Evolutionary conservation across 306 rosid genomes (phyloP), one percentile per base, ranked within the genome.

Genomic region (Pueraria montana): DNA sequence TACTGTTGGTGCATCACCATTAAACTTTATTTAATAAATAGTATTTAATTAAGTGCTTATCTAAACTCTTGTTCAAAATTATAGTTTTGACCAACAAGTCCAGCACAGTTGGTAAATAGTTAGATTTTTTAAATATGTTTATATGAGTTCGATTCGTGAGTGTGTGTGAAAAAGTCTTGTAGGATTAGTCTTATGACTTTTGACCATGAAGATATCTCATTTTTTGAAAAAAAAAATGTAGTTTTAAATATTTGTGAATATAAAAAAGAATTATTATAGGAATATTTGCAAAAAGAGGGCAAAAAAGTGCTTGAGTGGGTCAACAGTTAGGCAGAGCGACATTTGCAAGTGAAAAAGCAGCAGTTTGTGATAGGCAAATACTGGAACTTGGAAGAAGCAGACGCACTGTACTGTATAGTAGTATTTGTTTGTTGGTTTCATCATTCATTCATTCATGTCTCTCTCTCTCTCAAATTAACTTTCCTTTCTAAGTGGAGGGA

Each of bases 321-420:
- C 81, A 82, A 82, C 4, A 27, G 16, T 40, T 67, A 55, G 53
- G 65, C 77, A 49, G 50, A 23, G n/a, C 9, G 67, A 56, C 0
- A 18, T 32, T 20, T 61, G 67, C 34, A 77, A 45, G 34, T 27
- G 58, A 55, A 63, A 58, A 59, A 17, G 30, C 36, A 76, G 36
- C 49, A 76, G 61, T 85, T 81, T 62, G 74, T 26, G 32, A 61
- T 23, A 52, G 79, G 85, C 56, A 81, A 61, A 76, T 62, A 46
- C 10, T 8, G 12, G 79, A 58, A 55, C 32, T n/a, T 36, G 10
- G 65, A 36, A 55, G 62, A 40, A 11, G 27, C 52, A 52, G 3
- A 52, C 4, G 10, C 58, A 30, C 32, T 46, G 36, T 63, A 63
- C 14, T 48, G n/a, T 56, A 38, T 10, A 6, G 32, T 27, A 0